Conservation (phyloP, 1,139 yeast species). For the Pichia sp. region DNA sequence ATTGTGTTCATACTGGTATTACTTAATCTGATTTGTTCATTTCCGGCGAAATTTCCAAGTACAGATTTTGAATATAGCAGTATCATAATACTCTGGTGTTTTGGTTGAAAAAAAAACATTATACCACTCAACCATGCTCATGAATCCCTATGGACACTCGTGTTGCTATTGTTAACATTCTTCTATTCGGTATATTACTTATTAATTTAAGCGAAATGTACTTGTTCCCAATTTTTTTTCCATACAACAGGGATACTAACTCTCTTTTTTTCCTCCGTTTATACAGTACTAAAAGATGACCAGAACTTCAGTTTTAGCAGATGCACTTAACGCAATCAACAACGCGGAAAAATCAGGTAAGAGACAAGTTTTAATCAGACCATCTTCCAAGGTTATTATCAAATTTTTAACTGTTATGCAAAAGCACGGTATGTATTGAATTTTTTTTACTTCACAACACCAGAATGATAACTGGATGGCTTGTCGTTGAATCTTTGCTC, state of each 20-base stretch:
- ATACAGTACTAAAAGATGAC: slow-evolving; percentile 51
- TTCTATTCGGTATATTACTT: background rate
- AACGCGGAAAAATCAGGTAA: slow-evolving; percentile 99
- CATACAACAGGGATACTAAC: slow-evolving; percentile 15
- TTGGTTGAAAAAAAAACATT: slow-evolving; percentile 3
- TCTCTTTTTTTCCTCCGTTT: background rate
- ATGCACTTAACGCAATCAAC: slow-evolving; percentile 97
- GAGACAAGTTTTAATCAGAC: slow-evolving; percentile 98
- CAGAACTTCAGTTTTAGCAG: slow-evolving; percentile 98
- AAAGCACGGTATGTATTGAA: slow-evolving; percentile 61
- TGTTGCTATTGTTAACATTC: slow-evolving; percentile 25
- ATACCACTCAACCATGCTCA: slow-evolving; percentile 21
- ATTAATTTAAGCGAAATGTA: background rate
- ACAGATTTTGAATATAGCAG: slow-evolving; percentile 3
- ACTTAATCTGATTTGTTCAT: slow-evolving; percentile 2
- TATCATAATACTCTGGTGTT: slow-evolving; percentile 29
- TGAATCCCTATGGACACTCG: slow-evolving; percentile 38
- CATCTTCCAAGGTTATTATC: slow-evolving; percentile 97
- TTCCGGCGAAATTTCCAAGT: slow-evolving; percentile 7
- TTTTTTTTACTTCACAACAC: slow-evolving; percentile 25
- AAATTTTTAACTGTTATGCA: slow-evolving; percentile 97
- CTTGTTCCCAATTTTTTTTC: background rate
- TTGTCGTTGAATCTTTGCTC: slow-evolving; percentile 45
- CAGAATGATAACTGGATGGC: slow-evolving; percentile 98
- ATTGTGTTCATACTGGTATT: slow-evolving; percentile 6